Base-by-base conservation (phyloP, 495 filamentous ascomycete genomes). In the Lindgomyces ingoldianus region DNA sequence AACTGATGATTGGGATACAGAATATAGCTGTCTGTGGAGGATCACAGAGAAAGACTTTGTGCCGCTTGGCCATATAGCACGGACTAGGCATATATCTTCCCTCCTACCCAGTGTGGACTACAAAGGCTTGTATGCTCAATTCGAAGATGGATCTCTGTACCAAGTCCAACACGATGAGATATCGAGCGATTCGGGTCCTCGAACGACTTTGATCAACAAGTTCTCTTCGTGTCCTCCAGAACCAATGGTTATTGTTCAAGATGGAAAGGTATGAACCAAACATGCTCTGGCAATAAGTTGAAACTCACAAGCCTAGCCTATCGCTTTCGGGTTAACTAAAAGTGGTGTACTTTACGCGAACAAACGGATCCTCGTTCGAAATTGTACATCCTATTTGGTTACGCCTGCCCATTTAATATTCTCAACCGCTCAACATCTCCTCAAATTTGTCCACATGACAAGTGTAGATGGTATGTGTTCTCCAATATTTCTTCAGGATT, bases 391-490 rank as follows among this genome's bases (percentile, higher is more conserved):
- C 0, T 96, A 96, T 70, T 70, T 91, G 14, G 77, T 91, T 33
- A 96, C 93, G 0, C 76, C 85, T n/a, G 81, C 84, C 26, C 92
- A 96, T 80, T 77, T 98, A 18, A 84, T 98, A 49, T 92, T 90
- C 72, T 97, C 94, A 19, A 98, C 93, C 1, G 91, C 86, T 50
- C 89, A 91, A 62, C 92, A 97, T 74, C 79, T 96, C 16, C 75
- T 97, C 57, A 98, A 97, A 73, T 98, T 98, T 73, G 86, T 96
- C 18, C 94, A 98, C 75, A 71, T 98, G 25, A 82, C 82, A 11
- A 75, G 76, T 45, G 77, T 78, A n/a, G 77, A 89, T 71, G 86
- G 90, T 91, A 80, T 71, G 78, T 77, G 11, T 51, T 26, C 1
- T 11, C 26, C 21, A 29, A 51, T 14, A 2, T 41, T 42, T 30